These are phyloP conservation scores for Phaffia rhodozyma DNA, from an alignment of 1,284 basidiomycete genomes.

Conservation along the genomic window DNA sequence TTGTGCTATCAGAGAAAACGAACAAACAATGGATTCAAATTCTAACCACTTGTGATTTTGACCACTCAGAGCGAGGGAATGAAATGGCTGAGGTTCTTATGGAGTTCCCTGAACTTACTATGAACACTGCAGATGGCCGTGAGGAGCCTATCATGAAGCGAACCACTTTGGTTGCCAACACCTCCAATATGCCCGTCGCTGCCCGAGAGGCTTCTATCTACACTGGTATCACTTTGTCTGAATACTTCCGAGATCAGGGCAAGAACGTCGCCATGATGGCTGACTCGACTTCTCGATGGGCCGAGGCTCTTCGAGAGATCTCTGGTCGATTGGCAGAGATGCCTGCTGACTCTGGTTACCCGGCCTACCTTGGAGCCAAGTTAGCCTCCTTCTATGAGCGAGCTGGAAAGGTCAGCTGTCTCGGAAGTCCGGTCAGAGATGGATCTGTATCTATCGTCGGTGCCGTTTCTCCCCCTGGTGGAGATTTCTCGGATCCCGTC, in stretches of 20 bases:
- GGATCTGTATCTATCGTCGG: slow-evolving; percentile 98
- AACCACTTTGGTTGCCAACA: slow-evolving; percentile 96
- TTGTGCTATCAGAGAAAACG: background rate
- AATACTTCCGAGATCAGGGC: slow-evolving; percentile 99
- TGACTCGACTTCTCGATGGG: slow-evolving; percentile 98
- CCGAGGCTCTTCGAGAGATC: slow-evolving; percentile 97
- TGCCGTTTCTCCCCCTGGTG: slow-evolving; percentile 95
- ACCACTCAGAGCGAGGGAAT: slow-evolving; percentile 37
- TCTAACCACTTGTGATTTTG: slow-evolving; percentile 16
- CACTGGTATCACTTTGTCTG: slow-evolving; percentile 97
- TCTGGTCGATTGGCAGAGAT: slow-evolving; percentile 98
- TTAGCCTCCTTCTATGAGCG: slow-evolving; percentile 97
- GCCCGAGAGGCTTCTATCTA: slow-evolving; percentile 99
- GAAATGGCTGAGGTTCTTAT: slow-evolving; percentile 98
- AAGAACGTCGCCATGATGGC: slow-evolving; percentile 99
- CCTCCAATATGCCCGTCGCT: slow-evolving; percentile 99
- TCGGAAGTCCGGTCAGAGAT: slow-evolving; percentile 77
- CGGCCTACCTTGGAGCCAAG: slow-evolving; percentile 92
- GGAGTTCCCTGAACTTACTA: slow-evolving; percentile 92
- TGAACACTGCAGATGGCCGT: slow-evolving; percentile 72
- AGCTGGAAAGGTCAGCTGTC: slow-evolving; percentile 88
- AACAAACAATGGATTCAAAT: background rate
- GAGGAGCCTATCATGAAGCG: slow-evolving; percentile 99
- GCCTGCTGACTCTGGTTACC: slow-evolving; percentile 99
- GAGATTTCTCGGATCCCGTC: slow-evolving; percentile 98